Evolutionary conservation across 768 basidiomycete genomes (phyloP).

Genomic region (Rhizopogon salebrosus): DNA sequence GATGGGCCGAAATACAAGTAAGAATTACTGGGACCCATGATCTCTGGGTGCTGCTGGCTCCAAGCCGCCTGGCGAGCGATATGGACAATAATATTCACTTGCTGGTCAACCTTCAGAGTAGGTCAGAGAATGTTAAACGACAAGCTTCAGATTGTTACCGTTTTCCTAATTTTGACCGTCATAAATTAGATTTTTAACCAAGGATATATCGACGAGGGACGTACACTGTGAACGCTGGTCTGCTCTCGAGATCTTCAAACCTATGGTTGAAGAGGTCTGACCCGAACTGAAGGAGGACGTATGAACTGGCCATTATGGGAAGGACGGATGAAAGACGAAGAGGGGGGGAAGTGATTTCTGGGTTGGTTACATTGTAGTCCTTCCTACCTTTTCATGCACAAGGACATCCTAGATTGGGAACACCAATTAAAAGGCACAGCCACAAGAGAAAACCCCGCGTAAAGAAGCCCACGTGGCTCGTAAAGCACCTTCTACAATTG

Average conservation of each 20-base stretch:
- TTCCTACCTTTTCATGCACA: constrained; percentile 33
- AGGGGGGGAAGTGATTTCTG: constrained; percentile 9
- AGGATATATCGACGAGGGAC: constrained; percentile 18
- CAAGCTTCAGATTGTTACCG: constrained; percentile 7
- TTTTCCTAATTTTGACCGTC: constrained; percentile 11
- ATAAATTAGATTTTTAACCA: constrained; percentile 6
- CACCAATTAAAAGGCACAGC: constrained; percentile 21
- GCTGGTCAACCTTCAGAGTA: constrained; percentile 41
- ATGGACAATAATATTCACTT: constrained; percentile 59
- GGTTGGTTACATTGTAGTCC: constrained; percentile 10
- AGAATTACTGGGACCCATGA: constrained; percentile 79
- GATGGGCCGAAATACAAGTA: constrained; percentile 73
- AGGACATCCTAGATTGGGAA: constrained; percentile 37
- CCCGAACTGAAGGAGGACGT: constrained; percentile 61
- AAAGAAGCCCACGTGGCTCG: constrained; percentile 18
- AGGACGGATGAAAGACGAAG: constrained; percentile 15
- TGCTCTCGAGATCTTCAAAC: constrained; percentile 61
- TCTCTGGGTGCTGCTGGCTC: constrained; percentile 60
- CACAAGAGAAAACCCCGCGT: constrained; percentile 26
- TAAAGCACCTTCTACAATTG: no score
- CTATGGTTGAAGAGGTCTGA: constrained; percentile 53
- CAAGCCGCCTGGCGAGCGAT: constrained; percentile 61
- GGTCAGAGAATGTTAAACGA: neutral
- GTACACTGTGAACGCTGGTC: constrained; percentile 65
- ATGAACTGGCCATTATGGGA: constrained; percentile 31